These are phyloP conservation scores for Alternaria solani DNA, from an alignment of 2,329 filamentous ascomycete genomes.

Conservation along the genomic window DNA sequence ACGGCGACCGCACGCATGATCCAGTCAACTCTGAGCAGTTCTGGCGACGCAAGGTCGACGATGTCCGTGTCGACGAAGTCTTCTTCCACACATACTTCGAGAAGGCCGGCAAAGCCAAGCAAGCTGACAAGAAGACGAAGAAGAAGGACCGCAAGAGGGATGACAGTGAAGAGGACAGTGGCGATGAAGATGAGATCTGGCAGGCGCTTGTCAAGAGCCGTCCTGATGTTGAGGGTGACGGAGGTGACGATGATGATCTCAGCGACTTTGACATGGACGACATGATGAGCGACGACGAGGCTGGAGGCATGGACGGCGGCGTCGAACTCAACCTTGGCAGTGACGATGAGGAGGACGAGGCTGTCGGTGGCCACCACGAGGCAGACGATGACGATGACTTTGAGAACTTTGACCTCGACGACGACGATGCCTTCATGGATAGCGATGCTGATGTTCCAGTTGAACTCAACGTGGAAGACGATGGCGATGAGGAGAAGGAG, in stretches of 20 bases:
- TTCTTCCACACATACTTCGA: slow-evolving; percentile 99
- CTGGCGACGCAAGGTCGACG: slow-evolving; percentile 87
- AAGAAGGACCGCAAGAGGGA: slow-evolving; percentile 57
- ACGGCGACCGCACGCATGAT: slow-evolving; percentile 65
- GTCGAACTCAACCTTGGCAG: slow-evolving; percentile 58
- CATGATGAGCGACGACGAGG: slow-evolving; percentile 56
- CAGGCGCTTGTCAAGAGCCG: slow-evolving; percentile 83
- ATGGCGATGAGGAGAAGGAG: slow-evolving; percentile 52
- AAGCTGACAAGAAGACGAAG: slow-evolving; percentile 64
- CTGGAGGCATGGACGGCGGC: slow-evolving; percentile 52
- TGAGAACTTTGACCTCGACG: slow-evolving; percentile 56
- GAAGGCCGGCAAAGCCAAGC: slow-evolving; percentile 64
- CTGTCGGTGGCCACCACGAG: slow-evolving; percentile 52
- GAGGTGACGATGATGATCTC: slow-evolving; percentile 66
- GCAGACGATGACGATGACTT: slow-evolving; percentile 46
- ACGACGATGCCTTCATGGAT: slow-evolving; percentile 64
- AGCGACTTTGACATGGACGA: slow-evolving; percentile 60
- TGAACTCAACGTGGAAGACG: slow-evolving; percentile 54
- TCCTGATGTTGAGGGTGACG: slow-evolving; percentile 76
- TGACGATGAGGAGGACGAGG: slow-evolving; percentile 59
- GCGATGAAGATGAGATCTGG: slow-evolving; percentile 88
- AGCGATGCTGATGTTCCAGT: slow-evolving; percentile 64
- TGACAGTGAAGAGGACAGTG: slow-evolving; percentile 59
- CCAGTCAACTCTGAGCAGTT: slow-evolving; percentile 87
- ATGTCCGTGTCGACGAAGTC: slow-evolving; percentile 88